Conservation (phyloP, 2,329 filamentous ascomycete genomes). For the Colletotrichum zoysiae region DNA sequence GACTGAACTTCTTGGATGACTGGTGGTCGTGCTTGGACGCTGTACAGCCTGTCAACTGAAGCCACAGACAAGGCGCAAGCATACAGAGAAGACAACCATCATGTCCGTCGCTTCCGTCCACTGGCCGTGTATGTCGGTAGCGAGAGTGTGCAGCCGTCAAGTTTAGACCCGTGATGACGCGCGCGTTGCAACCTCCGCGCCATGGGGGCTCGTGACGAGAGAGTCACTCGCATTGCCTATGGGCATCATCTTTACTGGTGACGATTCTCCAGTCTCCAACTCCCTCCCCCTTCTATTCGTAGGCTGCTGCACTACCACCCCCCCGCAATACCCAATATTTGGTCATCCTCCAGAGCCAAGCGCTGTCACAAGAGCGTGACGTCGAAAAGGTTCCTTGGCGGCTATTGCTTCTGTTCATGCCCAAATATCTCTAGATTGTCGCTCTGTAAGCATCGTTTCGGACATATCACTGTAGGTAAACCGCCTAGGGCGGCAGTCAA, state of each 20-base stretch:
- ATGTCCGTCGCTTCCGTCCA: neutral
- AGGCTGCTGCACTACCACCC: slow-evolving; percentile 37
- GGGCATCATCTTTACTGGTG: neutral
- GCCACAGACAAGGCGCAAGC: slow-evolving; percentile 19
- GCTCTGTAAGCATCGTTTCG: neutral
- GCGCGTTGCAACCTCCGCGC: neutral
- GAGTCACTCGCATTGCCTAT: neutral
- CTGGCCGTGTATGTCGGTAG: neutral
- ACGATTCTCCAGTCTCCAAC: neutral
- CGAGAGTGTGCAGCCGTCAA: neutral
- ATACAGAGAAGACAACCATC: neutral
- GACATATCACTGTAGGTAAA: neutral
- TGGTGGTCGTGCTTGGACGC: neutral
- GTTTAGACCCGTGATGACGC: slow-evolving; percentile 10
- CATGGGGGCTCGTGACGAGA: slow-evolving; percentile 4
- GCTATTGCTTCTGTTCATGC: neutral
- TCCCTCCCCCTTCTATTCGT: neutral
- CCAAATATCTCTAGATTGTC: neutral
- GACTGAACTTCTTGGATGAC: neutral
- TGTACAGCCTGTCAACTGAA: slow-evolving; percentile 37
- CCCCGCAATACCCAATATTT: slow-evolving; percentile 16
- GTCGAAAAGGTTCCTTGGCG: slow-evolving; percentile 1
- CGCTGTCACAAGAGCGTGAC: slow-evolving; percentile 29
- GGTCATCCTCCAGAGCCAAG: slow-evolving; percentile 38
- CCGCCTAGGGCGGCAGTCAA: slow-evolving; percentile 3